Percentiles rank a stretch among this genome's conserved stretches.
phyloP scores from a whole-genome alignment of 345 rosid species.

The Capsella bursapastoris region DNA sequence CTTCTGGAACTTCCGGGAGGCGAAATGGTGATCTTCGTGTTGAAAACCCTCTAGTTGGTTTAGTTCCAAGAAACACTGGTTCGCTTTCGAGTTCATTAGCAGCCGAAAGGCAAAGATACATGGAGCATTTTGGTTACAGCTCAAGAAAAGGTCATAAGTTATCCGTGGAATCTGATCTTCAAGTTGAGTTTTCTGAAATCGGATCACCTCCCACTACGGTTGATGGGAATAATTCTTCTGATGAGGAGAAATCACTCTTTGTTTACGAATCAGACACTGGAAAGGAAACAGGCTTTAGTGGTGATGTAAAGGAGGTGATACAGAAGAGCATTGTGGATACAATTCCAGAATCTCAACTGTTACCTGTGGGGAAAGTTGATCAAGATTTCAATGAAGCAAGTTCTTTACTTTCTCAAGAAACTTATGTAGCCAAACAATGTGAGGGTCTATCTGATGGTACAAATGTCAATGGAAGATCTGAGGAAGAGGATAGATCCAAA shows the following conservation, averaged over 20 bases:
- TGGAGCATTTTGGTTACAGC: slow-evolving; percentile 46
- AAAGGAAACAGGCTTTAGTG: slow-evolving; percentile 47
- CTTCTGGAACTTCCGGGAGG: slow-evolving; percentile 30
- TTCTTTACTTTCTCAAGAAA: slow-evolving; percentile 32
- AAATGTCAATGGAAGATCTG: slow-evolving; percentile 16
- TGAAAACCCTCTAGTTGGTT: slow-evolving; percentile 39
- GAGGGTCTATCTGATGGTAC: slow-evolving; percentile 2
- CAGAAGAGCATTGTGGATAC: slow-evolving; percentile 29
- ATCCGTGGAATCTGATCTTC: slow-evolving; percentile 88
- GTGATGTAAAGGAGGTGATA: slow-evolving; percentile 49
- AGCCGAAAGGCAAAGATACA: slow-evolving; percentile 45
- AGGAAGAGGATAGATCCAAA: slow-evolving; percentile 27
- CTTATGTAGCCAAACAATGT: slow-evolving; percentile 8
- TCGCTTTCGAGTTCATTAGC: slow-evolving; percentile 48
- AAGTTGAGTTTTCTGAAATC: slow-evolving; percentile 84
- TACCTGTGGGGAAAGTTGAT: slow-evolving; percentile 29
- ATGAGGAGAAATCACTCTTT: slow-evolving; percentile 53
- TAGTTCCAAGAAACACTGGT: slow-evolving; percentile 48
- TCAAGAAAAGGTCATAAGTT: slow-evolving; percentile 52
- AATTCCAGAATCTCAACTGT: slow-evolving; percentile 30
- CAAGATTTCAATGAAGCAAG: slow-evolving; percentile 24
- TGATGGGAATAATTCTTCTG: slow-evolving; percentile 58
- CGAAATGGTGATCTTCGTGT: slow-evolving; percentile 33
- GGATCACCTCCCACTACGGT: slow-evolving; percentile 68
- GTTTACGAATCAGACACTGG: slow-evolving; percentile 54